These are phyloP conservation scores for Cochliopodium minus DNA, from an alignment of 208 protist species.

Conservation along the genomic window DNA sequence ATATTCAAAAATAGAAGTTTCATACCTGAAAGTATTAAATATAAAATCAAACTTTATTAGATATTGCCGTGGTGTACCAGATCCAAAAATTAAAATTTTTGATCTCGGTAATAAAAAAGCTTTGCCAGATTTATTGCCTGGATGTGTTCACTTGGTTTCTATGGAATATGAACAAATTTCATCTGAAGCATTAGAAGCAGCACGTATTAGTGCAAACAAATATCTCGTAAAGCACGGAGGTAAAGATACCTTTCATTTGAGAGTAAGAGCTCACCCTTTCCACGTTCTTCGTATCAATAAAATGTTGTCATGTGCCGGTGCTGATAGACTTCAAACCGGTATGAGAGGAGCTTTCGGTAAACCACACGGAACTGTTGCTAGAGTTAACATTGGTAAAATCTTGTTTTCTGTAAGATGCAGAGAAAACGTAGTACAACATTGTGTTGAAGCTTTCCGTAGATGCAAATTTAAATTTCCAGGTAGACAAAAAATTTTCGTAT, in stretches of 20 bases:
- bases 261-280: conserved; percentile 93
- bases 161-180: conserved; percentile 94
- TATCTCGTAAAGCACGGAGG: conserved; percentile 90
- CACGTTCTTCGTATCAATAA: conserved; percentile 99
- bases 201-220: conserved; percentile 97
- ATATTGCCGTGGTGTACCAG: conserved; percentile 96
- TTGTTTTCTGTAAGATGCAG: conserved; percentile 86
- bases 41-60: too few species aligned
- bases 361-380: conserved; percentile 35
- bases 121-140: conserved; percentile 81
- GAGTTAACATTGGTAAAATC: conserved; percentile 69
- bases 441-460: conserved; percentile 63
- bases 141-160: conserved; percentile 88
- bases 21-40: too few species aligned
- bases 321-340: conserved; percentile 66
- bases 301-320: conserved; percentile 98
- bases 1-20: too few species aligned
- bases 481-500: conserved; percentile 61
- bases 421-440: conserved; percentile 25
- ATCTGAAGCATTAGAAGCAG: conserved; percentile 93
- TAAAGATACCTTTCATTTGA: conserved; percentile 95
- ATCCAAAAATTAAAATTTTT: conserved; percentile 89
- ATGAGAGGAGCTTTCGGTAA: conserved; percentile 89
- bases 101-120: conserved; percentile 92
- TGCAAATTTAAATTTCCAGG: conserved; percentile 78